Evolutionary conservation across 305 asterid species (phyloP), one percentile per base, ranked within the genome.

Genomic region (Rubia tinctorum): DNA sequence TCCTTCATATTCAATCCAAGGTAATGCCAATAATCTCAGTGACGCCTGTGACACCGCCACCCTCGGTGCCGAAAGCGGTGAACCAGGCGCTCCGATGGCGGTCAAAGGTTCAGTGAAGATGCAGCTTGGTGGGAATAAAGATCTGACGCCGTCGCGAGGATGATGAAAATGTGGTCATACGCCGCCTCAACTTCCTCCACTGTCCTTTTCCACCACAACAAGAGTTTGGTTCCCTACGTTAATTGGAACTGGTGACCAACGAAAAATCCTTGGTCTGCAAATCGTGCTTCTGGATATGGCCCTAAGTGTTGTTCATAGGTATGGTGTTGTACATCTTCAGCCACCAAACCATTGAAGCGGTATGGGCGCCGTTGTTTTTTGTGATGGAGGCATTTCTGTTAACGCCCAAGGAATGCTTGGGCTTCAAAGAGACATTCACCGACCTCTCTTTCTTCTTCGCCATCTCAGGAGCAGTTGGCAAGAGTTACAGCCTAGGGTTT

Each of bases 341-440:
- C 81, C 98, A 87, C 81, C 94, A 92, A 66, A 95, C 94, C 0
- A 98, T 95, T 83, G 96, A 88, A 76, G 96, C 85, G 84, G 88
- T 92, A 49, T 98, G 89, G 45, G 83, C 85, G 62, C 82, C 49
- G 71, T 82, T 91, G 49, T 45, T 62, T 65, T 86, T 86, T 43
- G 78, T 77, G 2, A 22, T 18, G 56, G 69, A 53, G 8, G 66
- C 77, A 61, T 80, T 84, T 70, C 91, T 72, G 69, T 90, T 88
- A 0, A 72, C 91, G 72, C 92, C 99, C 47, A 95, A 80, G 0
- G 98, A 92, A 75, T 95, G 99, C 76, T 90, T 95, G 66, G 99
- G 96, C 87, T 92, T 95, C 20, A 94, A 96, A 0, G 98, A 92
- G 2, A 92, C 96, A 6, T 95, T 92, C 40, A 80, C 92, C 3